A percentile compares a stretch with the other conserved stretches of the same genome.
Conservation (phyloP, 345 rosid genomes). For the Acer negundo region DNA sequence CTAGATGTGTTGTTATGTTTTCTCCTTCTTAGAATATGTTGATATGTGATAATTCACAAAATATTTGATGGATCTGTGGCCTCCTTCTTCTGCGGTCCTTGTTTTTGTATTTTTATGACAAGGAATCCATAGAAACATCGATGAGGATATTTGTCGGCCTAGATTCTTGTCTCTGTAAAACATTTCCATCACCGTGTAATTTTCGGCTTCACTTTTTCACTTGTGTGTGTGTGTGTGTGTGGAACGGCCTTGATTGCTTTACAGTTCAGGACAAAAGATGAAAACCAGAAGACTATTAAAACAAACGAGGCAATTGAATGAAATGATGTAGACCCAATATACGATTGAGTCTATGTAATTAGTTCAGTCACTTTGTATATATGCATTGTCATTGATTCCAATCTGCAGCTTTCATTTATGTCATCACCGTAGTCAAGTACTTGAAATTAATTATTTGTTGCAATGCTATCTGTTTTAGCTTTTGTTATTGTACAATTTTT, state of each 20-base stretch:
- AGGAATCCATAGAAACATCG: background rate
- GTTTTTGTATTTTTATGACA: background rate
- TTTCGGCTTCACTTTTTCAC: background rate
- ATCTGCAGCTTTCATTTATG: slow-evolving; percentile 2
- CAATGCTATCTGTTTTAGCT: background rate
- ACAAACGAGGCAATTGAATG: background rate
- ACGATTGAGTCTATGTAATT: background rate
- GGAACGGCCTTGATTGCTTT: background rate
- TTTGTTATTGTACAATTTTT: background rate
- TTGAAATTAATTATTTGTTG: background rate
- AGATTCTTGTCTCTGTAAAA: background rate
- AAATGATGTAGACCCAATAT: slow-evolving; percentile 2
- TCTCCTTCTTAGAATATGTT: background rate
- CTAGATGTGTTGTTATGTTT: too few species aligned
- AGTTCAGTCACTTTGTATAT: slow-evolving; percentile 18
- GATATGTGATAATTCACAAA: background rate
- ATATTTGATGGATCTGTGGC: slow-evolving; percentile 1
- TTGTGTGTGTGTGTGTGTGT: background rate
- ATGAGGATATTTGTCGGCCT: background rate
- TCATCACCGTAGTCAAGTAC: background rate
- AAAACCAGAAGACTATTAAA: slow-evolving; percentile 1
- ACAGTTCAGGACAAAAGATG: slow-evolving; percentile 11
- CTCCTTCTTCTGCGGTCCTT: background rate
- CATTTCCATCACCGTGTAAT: background rate
- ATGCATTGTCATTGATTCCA: background rate